phyloP scores from a whole-genome alignment of 352 stramenopile species.

The Phytopythium montanum region DNA sequence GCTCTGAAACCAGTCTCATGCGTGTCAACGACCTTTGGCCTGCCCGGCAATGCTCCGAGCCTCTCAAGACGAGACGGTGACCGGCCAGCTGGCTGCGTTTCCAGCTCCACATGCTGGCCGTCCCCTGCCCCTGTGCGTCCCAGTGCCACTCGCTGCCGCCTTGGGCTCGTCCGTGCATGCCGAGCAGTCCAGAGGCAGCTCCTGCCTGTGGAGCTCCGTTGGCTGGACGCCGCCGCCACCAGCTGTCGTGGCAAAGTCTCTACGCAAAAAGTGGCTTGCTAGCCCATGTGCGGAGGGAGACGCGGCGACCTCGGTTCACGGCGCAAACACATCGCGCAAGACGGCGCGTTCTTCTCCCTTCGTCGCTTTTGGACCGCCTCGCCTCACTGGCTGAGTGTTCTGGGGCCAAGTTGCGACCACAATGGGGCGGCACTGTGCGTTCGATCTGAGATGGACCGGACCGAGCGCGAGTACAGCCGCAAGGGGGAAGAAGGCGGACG shows the following conservation, averaged over 20 bases:
- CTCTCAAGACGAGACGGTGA: no score
- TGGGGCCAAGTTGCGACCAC: not conserved
- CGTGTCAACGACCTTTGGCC: not conserved
- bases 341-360: slow-evolving; percentile 8
- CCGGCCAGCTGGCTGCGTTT: not conserved
- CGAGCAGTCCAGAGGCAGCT: slow-evolving; percentile 1
- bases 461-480: not conserved
- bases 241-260: not conserved
- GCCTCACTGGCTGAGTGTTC: not conserved
- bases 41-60: no score
- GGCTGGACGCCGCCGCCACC: not conserved
- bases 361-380: not conserved
- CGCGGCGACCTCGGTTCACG: no score
- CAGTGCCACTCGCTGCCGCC: slow-evolving; percentile 2
- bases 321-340: not conserved
- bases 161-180: not conserved
- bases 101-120: not conserved
- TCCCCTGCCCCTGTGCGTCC: not conserved
- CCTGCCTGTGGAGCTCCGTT: not conserved
- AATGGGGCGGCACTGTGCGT: not conserved
- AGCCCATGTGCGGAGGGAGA: not conserved
- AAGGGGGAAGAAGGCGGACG: not conserved
- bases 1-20: not conserved
- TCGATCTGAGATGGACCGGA: slow-evolving; percentile 10
- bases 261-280: not conserved